Conservation (phyloP, 805 yeast genomes). For the Wickerhamomyces alni region DNA sequence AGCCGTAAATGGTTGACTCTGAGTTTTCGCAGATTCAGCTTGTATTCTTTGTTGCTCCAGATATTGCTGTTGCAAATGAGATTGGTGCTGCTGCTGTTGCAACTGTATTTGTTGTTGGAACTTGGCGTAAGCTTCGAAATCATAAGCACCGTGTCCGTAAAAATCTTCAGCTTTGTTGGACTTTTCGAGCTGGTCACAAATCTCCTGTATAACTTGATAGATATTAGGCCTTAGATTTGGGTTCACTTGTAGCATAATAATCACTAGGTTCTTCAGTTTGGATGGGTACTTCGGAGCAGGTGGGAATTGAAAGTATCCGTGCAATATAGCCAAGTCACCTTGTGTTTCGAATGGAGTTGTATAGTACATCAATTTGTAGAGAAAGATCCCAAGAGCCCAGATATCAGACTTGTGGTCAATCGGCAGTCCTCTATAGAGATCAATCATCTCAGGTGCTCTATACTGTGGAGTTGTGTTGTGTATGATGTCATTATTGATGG, state of each 20-base stretch:
- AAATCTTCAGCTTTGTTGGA: slow-evolving; percentile 39
- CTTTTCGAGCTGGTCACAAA: slow-evolving; percentile 55
- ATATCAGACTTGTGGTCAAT: slow-evolving; percentile 90
- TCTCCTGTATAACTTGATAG: slow-evolving; percentile 64
- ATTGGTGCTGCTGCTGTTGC: slow-evolving; percentile 36
- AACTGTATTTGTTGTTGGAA: slow-evolving; percentile 36
- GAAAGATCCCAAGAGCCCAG: slow-evolving; percentile 93
- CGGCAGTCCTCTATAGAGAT: slow-evolving; percentile 73
- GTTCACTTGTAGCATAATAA: slow-evolving; percentile 75
- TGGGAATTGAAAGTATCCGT: slow-evolving; percentile 78
- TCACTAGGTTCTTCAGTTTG: slow-evolving; percentile 66
- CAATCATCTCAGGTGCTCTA: slow-evolving; percentile 94
- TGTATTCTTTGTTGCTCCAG: slow-evolving; percentile 15
- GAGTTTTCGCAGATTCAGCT: slow-evolving; percentile 11
- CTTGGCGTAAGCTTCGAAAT: slow-evolving; percentile 48
- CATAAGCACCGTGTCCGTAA: slow-evolving; percentile 44
- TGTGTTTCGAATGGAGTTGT: slow-evolving; percentile 89
- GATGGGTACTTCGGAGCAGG: slow-evolving; percentile 62
- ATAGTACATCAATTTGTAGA: slow-evolving; percentile 86
- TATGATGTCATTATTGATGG: slow-evolving; percentile 77
- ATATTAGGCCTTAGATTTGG: slow-evolving; percentile 83
- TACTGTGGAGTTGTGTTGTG: slow-evolving; percentile 95
- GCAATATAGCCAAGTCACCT: slow-evolving; percentile 80
- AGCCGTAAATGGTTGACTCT: slow-evolving; percentile 1
- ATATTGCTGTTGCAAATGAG: slow-evolving; percentile 13